These are phyloP conservation scores for Apiospora hydei DNA, from an alignment of 2,329 filamentous ascomycete genomes.

Conservation along the genomic window DNA sequence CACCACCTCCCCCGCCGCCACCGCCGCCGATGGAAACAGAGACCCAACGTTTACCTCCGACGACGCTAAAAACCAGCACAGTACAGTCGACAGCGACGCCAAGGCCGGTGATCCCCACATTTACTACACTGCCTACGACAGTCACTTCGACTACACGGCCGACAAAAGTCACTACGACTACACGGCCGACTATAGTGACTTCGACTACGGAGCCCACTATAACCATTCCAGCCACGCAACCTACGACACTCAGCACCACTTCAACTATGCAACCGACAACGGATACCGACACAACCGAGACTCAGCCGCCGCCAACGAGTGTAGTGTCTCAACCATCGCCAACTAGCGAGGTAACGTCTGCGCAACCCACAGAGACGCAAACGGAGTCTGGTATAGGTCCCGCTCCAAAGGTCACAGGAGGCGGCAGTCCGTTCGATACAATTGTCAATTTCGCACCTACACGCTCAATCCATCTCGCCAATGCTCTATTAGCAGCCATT, in stretches of 20 bases:
- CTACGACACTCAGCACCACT: neutral
- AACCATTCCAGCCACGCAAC: neutral
- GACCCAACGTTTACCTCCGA: neutral
- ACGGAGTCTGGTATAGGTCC: neutral
- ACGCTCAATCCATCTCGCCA: slow-evolving; percentile 16
- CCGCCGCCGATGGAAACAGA: neutral
- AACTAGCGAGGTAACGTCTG: neutral
- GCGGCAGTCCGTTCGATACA: slow-evolving; percentile 37
- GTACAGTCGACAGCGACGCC: neutral
- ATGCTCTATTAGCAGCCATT: slow-evolving; percentile 21
- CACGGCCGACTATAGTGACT: neutral
- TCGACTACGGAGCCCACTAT: neutral
- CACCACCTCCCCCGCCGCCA: neutral
- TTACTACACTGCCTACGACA: neutral
- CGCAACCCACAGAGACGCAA: neutral
- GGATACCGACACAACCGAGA: neutral
- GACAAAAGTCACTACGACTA: neutral
- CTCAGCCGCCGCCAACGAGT: neutral
- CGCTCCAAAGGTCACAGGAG: slow-evolving; percentile 26
- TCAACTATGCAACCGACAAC: neutral
- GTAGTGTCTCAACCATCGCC: neutral
- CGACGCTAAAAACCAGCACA: neutral
- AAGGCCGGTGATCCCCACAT: neutral
- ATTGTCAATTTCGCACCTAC: slow-evolving; percentile 21
- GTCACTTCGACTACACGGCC: neutral